Conservation (phyloP, 129 eudicot genomes). For the Artemisia tridentata region DNA sequence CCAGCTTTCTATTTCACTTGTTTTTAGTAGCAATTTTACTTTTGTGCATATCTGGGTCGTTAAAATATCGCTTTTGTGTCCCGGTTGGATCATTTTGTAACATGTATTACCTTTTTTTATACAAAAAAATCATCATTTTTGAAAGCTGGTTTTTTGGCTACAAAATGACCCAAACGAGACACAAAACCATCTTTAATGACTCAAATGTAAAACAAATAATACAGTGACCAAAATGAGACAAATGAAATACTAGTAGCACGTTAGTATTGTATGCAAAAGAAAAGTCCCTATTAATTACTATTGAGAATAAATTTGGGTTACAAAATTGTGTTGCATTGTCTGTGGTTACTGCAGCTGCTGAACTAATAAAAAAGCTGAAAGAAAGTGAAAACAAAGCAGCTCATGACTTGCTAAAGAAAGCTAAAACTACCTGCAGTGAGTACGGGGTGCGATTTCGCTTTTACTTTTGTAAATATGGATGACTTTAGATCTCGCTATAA, state of each 20-base stretch:
- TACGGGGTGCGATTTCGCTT: conserved; percentile 27
- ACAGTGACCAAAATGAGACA: too few species aligned
- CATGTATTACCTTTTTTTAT: too few species aligned
- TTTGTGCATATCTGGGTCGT: too few species aligned
- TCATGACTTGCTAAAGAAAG: conserved; percentile 32
- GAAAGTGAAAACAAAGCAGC: conserved; percentile 30
- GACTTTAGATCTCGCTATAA: not conserved
- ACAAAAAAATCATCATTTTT: too few species aligned
- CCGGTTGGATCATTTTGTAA: too few species aligned
- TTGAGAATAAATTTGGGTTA: not conserved
- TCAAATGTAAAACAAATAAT: too few species aligned
- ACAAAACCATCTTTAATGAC: not conserved
- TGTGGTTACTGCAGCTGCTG: conserved; percentile 28
- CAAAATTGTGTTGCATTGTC: not conserved
- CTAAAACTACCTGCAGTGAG: conserved; percentile 35
- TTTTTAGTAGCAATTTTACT: too few species aligned
- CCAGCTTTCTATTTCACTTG: too few species aligned
- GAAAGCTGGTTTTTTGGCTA: too few species aligned
- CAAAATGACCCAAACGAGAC: too few species aligned
- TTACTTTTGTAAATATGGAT: not conserved
- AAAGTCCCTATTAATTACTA: not conserved
- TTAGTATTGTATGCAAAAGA: not conserved
- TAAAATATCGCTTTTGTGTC: too few species aligned
- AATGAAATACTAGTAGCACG: not conserved
- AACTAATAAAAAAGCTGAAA: conserved; percentile 25